Conservation (phyloP, 768 basidiomycete species). For the Naganishia randhawae region DNA sequence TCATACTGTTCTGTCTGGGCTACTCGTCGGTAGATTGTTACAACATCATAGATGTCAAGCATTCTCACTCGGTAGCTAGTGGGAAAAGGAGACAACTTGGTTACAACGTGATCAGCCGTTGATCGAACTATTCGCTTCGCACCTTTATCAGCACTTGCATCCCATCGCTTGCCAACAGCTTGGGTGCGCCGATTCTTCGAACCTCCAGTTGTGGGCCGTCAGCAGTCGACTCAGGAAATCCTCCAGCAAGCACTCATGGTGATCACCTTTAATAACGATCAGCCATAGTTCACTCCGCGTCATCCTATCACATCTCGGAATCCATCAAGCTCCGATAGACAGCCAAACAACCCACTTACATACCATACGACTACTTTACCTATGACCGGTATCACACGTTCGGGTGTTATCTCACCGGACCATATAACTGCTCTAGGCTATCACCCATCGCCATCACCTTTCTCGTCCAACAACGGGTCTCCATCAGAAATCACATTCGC, state of each 20-base stretch:
- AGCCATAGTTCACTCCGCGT: not conserved
- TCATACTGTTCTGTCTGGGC: not conserved
- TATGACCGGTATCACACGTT: constrained; percentile 13
- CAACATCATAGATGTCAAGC: not conserved
- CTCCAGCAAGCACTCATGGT: not conserved
- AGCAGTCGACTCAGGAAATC: not conserved
- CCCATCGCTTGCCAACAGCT: no score
- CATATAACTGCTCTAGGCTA: constrained; percentile 5
- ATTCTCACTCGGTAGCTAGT: not conserved
- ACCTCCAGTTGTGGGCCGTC: not conserved
- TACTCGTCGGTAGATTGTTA: not conserved
- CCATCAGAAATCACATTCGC: not conserved
- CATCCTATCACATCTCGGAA: no score
- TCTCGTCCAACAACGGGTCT: constrained; percentile 2
- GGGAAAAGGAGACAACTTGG: not conserved
- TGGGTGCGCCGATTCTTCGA: not conserved
- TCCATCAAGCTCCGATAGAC: not conserved
- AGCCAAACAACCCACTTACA: not conserved
- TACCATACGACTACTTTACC: not conserved
- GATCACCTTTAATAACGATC: not conserved
- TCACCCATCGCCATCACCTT: constrained; percentile 7
- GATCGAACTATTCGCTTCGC: no score
- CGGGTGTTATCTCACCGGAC: constrained; percentile 21
- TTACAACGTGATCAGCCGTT: not conserved
- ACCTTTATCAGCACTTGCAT: no score